These are phyloP conservation scores for Vanilla planifolia DNA, from an alignment of 106 monocot species.

Conservation along the genomic window DNA sequence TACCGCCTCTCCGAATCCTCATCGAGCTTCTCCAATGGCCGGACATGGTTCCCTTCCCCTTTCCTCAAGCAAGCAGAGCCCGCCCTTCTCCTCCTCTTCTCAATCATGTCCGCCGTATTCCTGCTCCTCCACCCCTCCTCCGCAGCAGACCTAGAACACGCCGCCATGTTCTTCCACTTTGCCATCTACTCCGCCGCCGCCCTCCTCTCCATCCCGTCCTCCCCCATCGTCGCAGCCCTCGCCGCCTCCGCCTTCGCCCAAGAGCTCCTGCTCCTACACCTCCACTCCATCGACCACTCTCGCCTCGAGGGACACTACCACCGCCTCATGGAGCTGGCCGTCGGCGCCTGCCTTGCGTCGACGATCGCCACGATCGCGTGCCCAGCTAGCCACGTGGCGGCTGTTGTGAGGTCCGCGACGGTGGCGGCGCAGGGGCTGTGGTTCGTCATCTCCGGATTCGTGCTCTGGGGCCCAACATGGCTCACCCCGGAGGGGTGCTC, in stretches of 20 bases:
- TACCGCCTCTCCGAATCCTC: conserved; percentile 25
- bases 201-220: neutral
- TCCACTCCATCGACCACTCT: conserved; percentile 65
- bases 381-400: conserved; percentile 31
- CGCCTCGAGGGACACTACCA: conserved; percentile 84
- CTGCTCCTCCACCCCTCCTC: conserved; percentile 17
- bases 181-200: conserved; percentile 35
- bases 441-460: conserved; percentile 10
- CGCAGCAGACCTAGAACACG: conserved; percentile 39
- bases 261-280: conserved; percentile 61
- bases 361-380: conserved; percentile 5
- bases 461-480: conserved; percentile 6
- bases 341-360: conserved; percentile 24
- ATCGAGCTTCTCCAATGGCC: conserved; percentile 20
- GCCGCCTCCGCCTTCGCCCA: conserved; percentile 54
- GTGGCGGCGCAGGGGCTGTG: conserved; percentile 57
- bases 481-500: conserved; percentile 1
- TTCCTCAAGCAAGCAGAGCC: conserved; percentile 35
- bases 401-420: conserved; percentile 42
- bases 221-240: conserved; percentile 27
- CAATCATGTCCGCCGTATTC: conserved; percentile 19
- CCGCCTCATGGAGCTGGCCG: conserved; percentile 51
- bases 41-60: conserved; percentile 47
- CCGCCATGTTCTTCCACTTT: conserved; percentile 52
- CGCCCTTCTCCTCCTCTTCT: conserved; percentile 44